Evolutionary conservation across 352 stramenopile genomes (phyloP), one percentile per base, ranked within the genome.

Genomic region (Globisporangium polare): DNA sequence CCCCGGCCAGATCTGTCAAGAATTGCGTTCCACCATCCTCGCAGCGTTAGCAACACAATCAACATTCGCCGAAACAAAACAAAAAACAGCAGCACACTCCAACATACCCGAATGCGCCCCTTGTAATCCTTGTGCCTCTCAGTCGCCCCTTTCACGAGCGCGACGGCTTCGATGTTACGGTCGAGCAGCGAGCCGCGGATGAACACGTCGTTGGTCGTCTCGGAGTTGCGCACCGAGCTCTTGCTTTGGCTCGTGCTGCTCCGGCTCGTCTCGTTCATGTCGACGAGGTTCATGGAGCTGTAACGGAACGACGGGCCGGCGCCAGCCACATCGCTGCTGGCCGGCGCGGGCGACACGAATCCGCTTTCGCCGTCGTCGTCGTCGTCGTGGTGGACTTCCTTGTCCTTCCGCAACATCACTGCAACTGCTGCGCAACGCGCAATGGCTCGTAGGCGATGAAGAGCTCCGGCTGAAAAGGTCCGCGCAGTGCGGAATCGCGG

Each of bases 1-100:
- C 2, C 69, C 72, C 17, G 72, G 72, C 72, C 72, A 80, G 24
- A 66, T 65, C 65, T 72, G 24, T 55, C 27, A n/a, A 41, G n/a
- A 47, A n/a, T 42, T 42, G 15, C 46, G 27, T 33, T 5, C 17
- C 17, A 47, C 5, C 33, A 39, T 45, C 39, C 6, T 8, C 17
- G 5, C 18, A 56, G 12, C 18, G 8, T 59, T 31, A 58, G 53
- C 18, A 50, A 8, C 24, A 52, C 13, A 52, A 2, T 5, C 31
- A 33, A 18, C 29, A 9, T 15, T 6, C 15, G 5, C 24, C 24
- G n/a, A 35, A 35, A n/a, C 46, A 35, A 18, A 35, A 18, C 12
- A 26, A 52, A 33, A 10, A 18, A 17, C 47, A 58, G 33, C 13
- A 42, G 9, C 18, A 37, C 20, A 31, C 29, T 26, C 20, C 20